Percentiles rank a stretch among this genome's conserved stretches.
Evolutionary conservation across 2,329 filamentous ascomycete species (phyloP).

Genomic region (Beauveria asiatica): DNA sequence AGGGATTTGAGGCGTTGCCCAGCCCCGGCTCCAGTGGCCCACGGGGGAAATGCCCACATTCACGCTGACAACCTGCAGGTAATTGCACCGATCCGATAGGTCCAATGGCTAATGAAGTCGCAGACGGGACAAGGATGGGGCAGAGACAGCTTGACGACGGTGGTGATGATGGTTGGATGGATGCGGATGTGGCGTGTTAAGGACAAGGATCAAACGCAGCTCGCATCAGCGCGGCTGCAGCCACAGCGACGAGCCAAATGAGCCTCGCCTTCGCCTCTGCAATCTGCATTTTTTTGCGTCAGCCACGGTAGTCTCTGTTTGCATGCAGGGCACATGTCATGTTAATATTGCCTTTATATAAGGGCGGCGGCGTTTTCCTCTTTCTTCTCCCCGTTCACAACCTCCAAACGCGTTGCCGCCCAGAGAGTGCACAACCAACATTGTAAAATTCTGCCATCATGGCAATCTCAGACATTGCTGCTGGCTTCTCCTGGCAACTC

Average conservation of each 20-base stretch:
- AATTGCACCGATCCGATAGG: background rate
- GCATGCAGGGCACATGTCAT: background rate
- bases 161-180: background rate
- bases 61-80: background rate
- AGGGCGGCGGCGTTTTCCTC: background rate
- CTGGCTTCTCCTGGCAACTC: slow-evolving; percentile 19
- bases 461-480: slow-evolving; percentile 17
- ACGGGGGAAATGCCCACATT: background rate
- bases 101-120: background rate
- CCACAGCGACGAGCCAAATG: background rate
- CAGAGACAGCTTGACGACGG: background rate
- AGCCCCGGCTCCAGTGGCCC: background rate
- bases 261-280: background rate
- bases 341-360: background rate
- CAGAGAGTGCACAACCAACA: background rate
- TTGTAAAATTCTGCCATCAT: slow-evolving; percentile 13
- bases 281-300: too few species aligned
- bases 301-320: background rate
- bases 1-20: background rate
- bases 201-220: background rate
- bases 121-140: background rate
- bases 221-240: background rate
- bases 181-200: background rate
- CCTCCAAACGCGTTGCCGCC: background rate
- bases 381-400: background rate